Conservation (phyloP, 768 basidiomycete genomes). For the Agaricus sinodeliciosus region DNA sequence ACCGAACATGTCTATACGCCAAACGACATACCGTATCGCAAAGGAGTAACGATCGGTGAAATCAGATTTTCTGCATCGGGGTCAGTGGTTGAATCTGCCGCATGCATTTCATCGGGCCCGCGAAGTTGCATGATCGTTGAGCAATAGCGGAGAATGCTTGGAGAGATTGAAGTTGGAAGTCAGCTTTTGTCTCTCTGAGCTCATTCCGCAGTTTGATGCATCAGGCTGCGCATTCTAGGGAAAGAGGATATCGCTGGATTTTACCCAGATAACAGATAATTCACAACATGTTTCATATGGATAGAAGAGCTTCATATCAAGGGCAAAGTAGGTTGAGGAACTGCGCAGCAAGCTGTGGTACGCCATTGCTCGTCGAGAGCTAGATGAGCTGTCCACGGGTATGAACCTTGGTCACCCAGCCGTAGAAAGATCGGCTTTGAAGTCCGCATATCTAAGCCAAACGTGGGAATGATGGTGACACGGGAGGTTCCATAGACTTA, state of each 20-base stretch:
- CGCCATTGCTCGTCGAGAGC: not conserved
- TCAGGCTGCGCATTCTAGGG: slow-evolving; percentile 4
- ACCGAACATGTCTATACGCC: not conserved
- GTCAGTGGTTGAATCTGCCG: not conserved
- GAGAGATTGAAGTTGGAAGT: not conserved
- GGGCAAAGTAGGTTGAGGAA: not conserved
- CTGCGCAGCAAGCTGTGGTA: not conserved
- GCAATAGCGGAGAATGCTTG: not conserved
- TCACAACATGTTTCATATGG: not conserved
- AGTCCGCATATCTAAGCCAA: too few species aligned
- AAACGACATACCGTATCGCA: not conserved
- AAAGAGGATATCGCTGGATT: not conserved
- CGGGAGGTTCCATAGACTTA: too few species aligned
- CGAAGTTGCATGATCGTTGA: not conserved
- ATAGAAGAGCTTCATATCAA: not conserved
- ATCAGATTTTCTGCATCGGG: not conserved
- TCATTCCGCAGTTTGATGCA: slow-evolving; percentile 5
- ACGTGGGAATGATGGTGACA: too few species aligned
- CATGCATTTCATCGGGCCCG: not conserved
- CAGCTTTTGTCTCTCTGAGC: not conserved
- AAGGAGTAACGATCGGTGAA: slow-evolving; percentile 12
- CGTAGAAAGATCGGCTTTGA: too few species aligned
- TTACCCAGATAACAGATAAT: not conserved
- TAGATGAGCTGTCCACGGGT: not conserved
- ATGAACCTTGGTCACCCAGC: not conserved